Evolutionary conservation across 257 asterid genomes (phyloP).

Genomic region (Misopates orontium): DNA sequence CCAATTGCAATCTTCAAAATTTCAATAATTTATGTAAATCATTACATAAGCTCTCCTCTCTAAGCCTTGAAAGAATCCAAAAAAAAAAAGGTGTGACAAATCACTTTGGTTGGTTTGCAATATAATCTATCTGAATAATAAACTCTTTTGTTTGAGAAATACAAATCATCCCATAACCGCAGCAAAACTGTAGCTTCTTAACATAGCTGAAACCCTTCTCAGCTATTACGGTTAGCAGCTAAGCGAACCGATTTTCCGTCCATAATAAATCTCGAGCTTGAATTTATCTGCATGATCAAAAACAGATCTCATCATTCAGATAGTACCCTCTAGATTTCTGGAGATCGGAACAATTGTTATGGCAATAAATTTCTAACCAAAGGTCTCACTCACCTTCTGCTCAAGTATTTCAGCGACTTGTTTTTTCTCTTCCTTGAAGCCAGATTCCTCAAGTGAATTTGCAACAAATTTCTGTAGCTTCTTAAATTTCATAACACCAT

Average conservation of each 20-base stretch:
- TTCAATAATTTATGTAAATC: too few species aligned
- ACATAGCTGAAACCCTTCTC: neutral
- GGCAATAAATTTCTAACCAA: neutral
- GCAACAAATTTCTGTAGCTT: constrained; percentile 58
- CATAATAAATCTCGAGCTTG: constrained; percentile 11
- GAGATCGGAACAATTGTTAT: too few species aligned
- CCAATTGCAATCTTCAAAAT: too few species aligned
- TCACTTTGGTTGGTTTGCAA: too few species aligned
- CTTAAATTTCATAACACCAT: constrained; percentile 58
- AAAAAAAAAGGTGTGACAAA: too few species aligned
- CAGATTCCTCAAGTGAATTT: constrained; percentile 67
- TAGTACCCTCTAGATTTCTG: neutral
- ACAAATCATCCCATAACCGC: too few species aligned
- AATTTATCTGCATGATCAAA: constrained; percentile 8
- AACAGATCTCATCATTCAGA: constrained; percentile 4
- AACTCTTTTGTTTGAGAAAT: too few species aligned
- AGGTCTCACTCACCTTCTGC: constrained; percentile 50
- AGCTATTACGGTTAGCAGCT: neutral
- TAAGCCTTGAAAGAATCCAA: too few species aligned
- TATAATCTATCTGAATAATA: too few species aligned
- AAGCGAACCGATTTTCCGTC: constrained; percentile 16
- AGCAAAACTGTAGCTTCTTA: too few species aligned
- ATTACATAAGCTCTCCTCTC: too few species aligned
- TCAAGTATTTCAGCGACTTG: constrained; percentile 47
- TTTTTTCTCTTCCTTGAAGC: constrained; percentile 43